Conservation (phyloP, 164 flowering plant genomes). For the Tetracentron sinense region DNA sequence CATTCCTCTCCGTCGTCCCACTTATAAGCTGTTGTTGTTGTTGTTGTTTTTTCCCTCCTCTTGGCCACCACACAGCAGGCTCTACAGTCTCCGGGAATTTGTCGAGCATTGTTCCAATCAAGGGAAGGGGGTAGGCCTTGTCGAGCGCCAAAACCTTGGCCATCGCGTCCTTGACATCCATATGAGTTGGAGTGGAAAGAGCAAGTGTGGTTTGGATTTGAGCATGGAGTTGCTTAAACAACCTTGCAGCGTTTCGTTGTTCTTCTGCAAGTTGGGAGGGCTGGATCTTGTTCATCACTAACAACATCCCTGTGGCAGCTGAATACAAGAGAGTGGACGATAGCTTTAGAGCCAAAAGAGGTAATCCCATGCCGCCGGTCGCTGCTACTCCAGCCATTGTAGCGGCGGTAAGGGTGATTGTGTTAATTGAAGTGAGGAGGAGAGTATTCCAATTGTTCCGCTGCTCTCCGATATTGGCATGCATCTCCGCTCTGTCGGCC, state of each 20-base stretch:
- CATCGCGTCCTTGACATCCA: slow-evolving; percentile 16
- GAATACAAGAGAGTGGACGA: slow-evolving; percentile 33
- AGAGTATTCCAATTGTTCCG: slow-evolving; percentile 52
- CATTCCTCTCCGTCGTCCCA: slow-evolving; percentile 1
- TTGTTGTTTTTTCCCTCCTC: not conserved
- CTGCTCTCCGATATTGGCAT: slow-evolving; percentile 47
- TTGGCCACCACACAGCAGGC: slow-evolving; percentile 29
- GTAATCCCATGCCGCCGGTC: not conserved
- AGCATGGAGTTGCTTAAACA: slow-evolving; percentile 25
- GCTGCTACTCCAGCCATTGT: slow-evolving; percentile 30
- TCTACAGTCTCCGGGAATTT: slow-evolving; percentile 16
- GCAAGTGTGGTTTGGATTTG: slow-evolving; percentile 10
- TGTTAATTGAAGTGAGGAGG: slow-evolving; percentile 45
- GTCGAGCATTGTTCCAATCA: slow-evolving; percentile 18
- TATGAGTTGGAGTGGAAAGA: not conserved
- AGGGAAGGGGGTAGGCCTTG: slow-evolving; percentile 27
- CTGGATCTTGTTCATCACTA: slow-evolving; percentile 39
- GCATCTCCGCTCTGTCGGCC: slow-evolving; percentile 56
- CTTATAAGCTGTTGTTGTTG: not conserved
- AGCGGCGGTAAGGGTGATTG: slow-evolving; percentile 49
- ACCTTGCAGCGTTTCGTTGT: slow-evolving; percentile 30
- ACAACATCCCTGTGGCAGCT: slow-evolving; percentile 31
- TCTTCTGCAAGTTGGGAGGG: slow-evolving; percentile 45
- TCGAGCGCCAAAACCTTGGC: slow-evolving; percentile 26
- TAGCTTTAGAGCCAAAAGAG: slow-evolving; percentile 26